These are phyloP conservation scores for Lepidium sativum DNA, from an alignment of 345 rosid species.

Conservation along the genomic window DNA sequence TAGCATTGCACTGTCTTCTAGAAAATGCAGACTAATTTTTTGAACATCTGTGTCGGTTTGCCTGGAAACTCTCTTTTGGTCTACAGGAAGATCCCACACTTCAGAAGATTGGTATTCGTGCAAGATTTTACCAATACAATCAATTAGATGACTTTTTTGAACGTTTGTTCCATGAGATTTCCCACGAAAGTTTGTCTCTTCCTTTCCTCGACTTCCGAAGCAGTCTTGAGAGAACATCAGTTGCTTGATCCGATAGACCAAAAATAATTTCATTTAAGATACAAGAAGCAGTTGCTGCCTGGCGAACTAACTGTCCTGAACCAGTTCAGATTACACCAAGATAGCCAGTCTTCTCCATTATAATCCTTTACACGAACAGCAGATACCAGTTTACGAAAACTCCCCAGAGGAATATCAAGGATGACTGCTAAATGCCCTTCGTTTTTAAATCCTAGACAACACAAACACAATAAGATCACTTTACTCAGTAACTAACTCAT, in stretches of 20 bases:
- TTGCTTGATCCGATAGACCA: constrained; percentile 68
- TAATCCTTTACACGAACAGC: constrained; percentile 62
- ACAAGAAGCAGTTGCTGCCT: constrained; percentile 74
- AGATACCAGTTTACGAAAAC: constrained; percentile 52
- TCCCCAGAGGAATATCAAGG: constrained; percentile 66
- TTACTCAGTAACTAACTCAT: constrained; percentile 20
- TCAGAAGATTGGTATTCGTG: constrained; percentile 83
- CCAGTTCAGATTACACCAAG: constrained; percentile 75
- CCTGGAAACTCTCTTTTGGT: constrained; percentile 29
- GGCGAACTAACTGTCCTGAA: constrained; percentile 72
- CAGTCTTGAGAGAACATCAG: constrained; percentile 37
- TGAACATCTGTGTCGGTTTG: constrained; percentile 38
- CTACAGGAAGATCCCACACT: constrained; percentile 79
- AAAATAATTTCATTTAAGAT: constrained; percentile 82
- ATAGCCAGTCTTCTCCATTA: constrained; percentile 62
- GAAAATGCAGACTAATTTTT: constrained; percentile 46
- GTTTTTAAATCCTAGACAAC: constrained; percentile 46
- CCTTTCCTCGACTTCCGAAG: constrained; percentile 43
- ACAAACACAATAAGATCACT: constrained; percentile 25
- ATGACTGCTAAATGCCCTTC: constrained; percentile 58
- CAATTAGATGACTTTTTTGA: constrained; percentile 45
- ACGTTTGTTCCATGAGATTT: constrained; percentile 38
- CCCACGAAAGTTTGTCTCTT: constrained; percentile 41
- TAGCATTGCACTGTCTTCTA: constrained; percentile 61
- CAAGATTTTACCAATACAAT: constrained; percentile 73